phyloP scores from a whole-genome alignment of 2,329 filamentous ascomycete species.

The Aspergillus tubingensis region DNA sequence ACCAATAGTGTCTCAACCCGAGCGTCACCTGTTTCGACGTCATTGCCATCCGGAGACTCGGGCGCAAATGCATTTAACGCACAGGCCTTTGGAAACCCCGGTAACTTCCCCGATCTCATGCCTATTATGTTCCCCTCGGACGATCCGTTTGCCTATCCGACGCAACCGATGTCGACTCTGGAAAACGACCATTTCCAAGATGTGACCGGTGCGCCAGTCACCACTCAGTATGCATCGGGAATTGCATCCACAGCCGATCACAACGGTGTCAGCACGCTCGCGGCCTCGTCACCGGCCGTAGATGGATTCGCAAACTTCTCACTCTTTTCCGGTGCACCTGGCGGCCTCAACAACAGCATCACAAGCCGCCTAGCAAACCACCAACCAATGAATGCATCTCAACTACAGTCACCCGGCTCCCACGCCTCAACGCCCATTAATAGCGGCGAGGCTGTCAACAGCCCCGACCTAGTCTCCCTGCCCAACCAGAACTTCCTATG shows the following conservation, averaged over 20 bases:
- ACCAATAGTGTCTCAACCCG: conserved; percentile 24
- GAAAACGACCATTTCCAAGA: conserved; percentile 46
- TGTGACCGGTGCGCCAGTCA: conserved; percentile 23
- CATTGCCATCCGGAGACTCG: conserved; percentile 29
- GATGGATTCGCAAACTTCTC: conserved; percentile 32
- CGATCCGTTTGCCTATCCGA: conserved; percentile 54
- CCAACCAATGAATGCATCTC: conserved; percentile 26
- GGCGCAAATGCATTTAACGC: conserved; percentile 29
- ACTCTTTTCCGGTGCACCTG: conserved; percentile 25
- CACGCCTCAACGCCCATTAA: conserved; percentile 33
- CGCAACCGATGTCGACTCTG: conserved; percentile 50
- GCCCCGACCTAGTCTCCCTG: conserved; percentile 45
- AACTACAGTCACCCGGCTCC: conserved; percentile 37
- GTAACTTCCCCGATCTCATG: conserved; percentile 49
- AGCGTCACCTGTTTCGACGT: conserved; percentile 22
- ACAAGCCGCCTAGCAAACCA: conserved; percentile 30
- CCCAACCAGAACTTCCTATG: conserved; percentile 45
- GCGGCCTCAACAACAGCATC: conserved; percentile 29
- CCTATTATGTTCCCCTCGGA: conserved; percentile 54
- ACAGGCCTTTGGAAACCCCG: conserved; percentile 35
- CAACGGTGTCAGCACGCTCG: conserved; percentile 7
- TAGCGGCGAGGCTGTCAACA: conserved; percentile 34
- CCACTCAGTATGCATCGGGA: conserved; percentile 23
- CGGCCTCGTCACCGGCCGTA: conserved; percentile 27
- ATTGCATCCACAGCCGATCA: conserved; percentile 18